Base-by-base conservation (phyloP, 768 basidiomycete genomes). In the Goffeauzyma gilvescens region DNA sequence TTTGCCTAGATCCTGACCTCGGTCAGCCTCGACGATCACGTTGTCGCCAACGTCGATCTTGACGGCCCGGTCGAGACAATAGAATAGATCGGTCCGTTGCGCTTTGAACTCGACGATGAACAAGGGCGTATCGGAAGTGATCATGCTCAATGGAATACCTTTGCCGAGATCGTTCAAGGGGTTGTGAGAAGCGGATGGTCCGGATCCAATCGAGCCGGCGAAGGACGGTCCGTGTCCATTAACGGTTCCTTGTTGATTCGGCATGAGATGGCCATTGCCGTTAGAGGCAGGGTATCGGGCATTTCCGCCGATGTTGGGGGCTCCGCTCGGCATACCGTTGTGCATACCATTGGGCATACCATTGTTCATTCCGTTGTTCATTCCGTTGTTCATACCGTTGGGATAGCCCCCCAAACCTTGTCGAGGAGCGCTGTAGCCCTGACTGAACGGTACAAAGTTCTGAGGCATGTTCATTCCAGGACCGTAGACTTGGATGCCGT, bases 41-140 rank as follows among this genome's bases (percentile, higher is more conserved):
- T 86, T 67, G 58, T 95, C 90, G 2, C 86, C 90, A 17, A 80
- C 76, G 5, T 75, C 72, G 48, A 95, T 75, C 26, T 71, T 66
- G 28, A 73, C 55, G 53, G 69, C 56, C 47, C 71, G 69, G 55
- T 89, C 81, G 0, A 77, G 79, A 48, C 78, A 71, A 63, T 93
- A 96, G 66, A 87, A 96, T 21, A 98, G 67, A 62, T 96, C 90
- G 49, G 86, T 86, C 30, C 90, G 75, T 0, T 86, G 85, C 0
- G 89, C 89, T 66, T 95, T 98, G 72, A 98, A 98, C 63, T 93
- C 82, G 54, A 95, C 81, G 53, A 95, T 89, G 70, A 75, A 95
- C 6, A 98, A 72, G n/a, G 81, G 85, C 69, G 80, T 83, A 26
- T 76, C 75, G 10, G 79, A 61, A 1, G 87, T 79, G 31, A 98